Conservation (phyloP, 1,284 basidiomycete genomes). For the Ceratobasidium papillatum region DNA sequence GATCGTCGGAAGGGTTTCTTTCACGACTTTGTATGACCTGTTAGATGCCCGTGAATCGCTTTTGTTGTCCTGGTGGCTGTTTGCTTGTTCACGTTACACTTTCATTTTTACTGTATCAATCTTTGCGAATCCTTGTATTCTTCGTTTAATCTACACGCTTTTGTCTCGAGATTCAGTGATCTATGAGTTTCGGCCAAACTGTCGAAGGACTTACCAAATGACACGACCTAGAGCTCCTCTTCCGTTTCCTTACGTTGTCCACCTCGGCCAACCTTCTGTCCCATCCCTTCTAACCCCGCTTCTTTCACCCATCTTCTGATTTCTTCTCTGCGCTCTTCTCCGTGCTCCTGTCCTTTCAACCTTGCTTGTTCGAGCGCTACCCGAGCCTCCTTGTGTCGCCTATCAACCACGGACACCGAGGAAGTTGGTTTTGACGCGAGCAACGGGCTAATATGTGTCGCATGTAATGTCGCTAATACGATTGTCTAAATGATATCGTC, state of each 20-base stretch:
- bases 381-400: slow-evolving; percentile 24
- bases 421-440: slow-evolving; percentile 22
- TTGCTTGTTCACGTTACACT: not conserved
- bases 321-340: slow-evolving; percentile 27
- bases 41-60: not conserved
- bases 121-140: not conserved
- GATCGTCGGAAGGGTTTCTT: not conserved
- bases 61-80: slow-evolving; percentile 11
- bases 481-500: not conserved
- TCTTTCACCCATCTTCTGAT: slow-evolving; percentile 36
- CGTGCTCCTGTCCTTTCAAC: slow-evolving; percentile 19
- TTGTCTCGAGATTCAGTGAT: not conserved
- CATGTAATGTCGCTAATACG: slow-evolving; percentile 16
- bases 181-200: too few species aligned
- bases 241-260: slow-evolving; percentile 4
- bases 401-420: slow-evolving; percentile 2
- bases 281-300: slow-evolving; percentile 23
- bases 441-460: slow-evolving; percentile 31
- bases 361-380: slow-evolving; percentile 19
- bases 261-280: slow-evolving; percentile 19
- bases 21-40: not conserved
- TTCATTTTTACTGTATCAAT: slow-evolving; percentile 1
- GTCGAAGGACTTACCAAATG: not conserved
- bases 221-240: not conserved
- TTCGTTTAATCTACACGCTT: not conserved